A percentile compares a stretch with the other conserved stretches of the same genome.
Evolutionary conservation across 2,329 filamentous ascomycete genomes (phyloP).

Genomic region (Aspergillus texensis): DNA sequence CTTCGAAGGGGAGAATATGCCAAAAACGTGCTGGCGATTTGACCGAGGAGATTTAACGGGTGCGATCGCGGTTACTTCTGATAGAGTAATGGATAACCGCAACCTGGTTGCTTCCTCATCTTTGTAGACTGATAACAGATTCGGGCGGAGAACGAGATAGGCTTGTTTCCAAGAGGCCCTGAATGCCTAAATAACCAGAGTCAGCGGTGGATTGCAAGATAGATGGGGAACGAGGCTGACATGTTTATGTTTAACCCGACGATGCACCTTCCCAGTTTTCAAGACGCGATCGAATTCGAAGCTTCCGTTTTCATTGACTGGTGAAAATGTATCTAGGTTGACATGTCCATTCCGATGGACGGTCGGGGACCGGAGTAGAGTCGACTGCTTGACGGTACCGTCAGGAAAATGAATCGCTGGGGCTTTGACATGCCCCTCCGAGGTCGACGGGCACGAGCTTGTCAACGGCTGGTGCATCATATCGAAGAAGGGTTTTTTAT

Average conservation of each 20-base stretch:
- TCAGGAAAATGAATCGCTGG: slow-evolving; percentile 33
- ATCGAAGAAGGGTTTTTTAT: not conserved
- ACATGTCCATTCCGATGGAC: slow-evolving; percentile 50
- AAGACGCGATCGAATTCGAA: slow-evolving; percentile 95
- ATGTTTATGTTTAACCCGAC: slow-evolving; percentile 93
- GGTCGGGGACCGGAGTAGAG: slow-evolving; percentile 24
- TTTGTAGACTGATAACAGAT: slow-evolving; percentile 89
- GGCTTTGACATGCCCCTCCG: slow-evolving; percentile 28
- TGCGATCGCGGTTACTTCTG: slow-evolving; percentile 88
- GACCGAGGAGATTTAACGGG: slow-evolving; percentile 87
- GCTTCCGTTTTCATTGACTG: slow-evolving; percentile 91
- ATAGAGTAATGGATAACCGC: slow-evolving; percentile 82
- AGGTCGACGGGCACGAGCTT: slow-evolving; percentile 22
- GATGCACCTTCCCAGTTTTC: slow-evolving; percentile 83
- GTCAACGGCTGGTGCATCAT: slow-evolving; percentile 29
- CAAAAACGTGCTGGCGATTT: slow-evolving; percentile 84
- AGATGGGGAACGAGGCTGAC: slow-evolving; percentile 46
- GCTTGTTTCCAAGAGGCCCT: slow-evolving; percentile 84
- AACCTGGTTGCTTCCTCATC: slow-evolving; percentile 87
- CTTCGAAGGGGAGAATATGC: slow-evolving; percentile 83
- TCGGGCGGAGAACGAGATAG: slow-evolving; percentile 86
- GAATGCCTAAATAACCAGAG: slow-evolving; percentile 36
- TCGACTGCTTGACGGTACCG: slow-evolving; percentile 23
- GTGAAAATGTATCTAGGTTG: slow-evolving; percentile 70
- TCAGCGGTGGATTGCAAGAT: slow-evolving; percentile 16